Percentiles rank a stretch among this genome's conserved stretches.
Conservation (phyloP, 2,329 filamentous ascomycete genomes). For the Trichoderma pleuroti region DNA sequence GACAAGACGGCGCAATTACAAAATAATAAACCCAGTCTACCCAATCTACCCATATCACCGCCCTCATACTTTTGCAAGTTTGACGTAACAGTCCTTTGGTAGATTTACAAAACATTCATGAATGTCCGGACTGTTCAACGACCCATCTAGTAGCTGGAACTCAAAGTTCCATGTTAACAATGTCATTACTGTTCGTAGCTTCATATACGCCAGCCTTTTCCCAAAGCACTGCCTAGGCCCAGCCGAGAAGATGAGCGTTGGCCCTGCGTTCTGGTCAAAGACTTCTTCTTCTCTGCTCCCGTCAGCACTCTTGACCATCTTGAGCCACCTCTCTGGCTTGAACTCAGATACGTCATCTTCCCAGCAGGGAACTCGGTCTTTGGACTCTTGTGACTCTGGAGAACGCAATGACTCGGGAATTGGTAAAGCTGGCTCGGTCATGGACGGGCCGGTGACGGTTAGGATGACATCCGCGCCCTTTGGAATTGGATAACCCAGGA, state of each 20-base stretch:
- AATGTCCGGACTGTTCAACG: conserved; percentile 23
- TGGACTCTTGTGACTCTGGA: conserved; percentile 24
- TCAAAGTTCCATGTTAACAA: conserved; percentile 40
- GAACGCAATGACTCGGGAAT: conserved; percentile 31
- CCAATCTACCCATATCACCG: not conserved
- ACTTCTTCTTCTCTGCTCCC: conserved; percentile 20
- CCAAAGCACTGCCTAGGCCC: conserved; percentile 40
- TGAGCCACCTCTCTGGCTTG: conserved; percentile 39
- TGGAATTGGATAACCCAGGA: conserved; percentile 34
- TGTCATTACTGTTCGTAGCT: conserved; percentile 35
- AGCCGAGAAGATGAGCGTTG: conserved; percentile 34
- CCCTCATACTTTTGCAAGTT: conserved; percentile 18
- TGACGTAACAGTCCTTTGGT: conserved; percentile 29
- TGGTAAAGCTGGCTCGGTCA: conserved; percentile 27
- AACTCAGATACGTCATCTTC: conserved; percentile 32
- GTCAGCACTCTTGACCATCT: conserved; percentile 12
- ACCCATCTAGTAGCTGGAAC: conserved; percentile 22
- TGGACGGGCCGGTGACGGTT: conserved; percentile 29
- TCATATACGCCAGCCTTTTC: conserved; percentile 34
- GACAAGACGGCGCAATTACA: not conserved
- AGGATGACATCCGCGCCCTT: conserved; percentile 34
- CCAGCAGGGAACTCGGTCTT: conserved; percentile 30
- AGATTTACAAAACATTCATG: conserved; percentile 27
- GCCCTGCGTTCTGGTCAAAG: conserved; percentile 35
- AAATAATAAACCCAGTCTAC: not conserved